Percentiles rank a stretch among this genome's conserved stretches.
Conservation (phyloP, 1,284 basidiomycete species). For the Rhodotorula sp. region DNA sequence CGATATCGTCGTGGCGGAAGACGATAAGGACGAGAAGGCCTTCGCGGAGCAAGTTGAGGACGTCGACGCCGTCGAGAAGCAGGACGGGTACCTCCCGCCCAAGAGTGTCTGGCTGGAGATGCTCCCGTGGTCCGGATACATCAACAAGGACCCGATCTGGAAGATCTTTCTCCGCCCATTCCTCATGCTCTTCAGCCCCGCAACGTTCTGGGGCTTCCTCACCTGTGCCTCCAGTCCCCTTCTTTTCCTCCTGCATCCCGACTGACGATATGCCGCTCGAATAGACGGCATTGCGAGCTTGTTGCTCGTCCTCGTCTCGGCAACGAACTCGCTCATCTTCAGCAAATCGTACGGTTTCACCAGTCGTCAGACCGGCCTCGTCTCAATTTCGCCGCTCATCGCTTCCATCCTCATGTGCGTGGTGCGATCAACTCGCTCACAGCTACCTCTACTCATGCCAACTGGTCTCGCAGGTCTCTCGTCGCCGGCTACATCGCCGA, state of each 20-base stretch:
- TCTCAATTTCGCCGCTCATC: conserved; percentile 51
- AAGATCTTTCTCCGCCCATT: conserved; percentile 24
- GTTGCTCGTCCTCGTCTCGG: conserved; percentile 29
- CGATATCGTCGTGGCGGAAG: conserved; percentile 17
- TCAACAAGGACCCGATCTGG: conserved; percentile 6
- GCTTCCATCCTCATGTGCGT: conserved; percentile 44
- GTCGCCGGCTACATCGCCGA: conserved; percentile 48
- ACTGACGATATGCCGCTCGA: neutral
- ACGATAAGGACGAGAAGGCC: conserved; percentile 21
- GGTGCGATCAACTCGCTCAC: conserved; percentile 49
- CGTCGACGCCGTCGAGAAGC: neutral
- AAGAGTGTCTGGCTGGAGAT: conserved; percentile 21
- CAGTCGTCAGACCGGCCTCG: conserved; percentile 47
- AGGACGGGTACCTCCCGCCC: conserved; percentile 7
- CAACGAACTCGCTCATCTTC: conserved; percentile 33
- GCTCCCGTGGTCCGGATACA: conserved; percentile 11
- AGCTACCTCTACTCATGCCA: conserved; percentile 19
- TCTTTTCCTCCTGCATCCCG: neutral
- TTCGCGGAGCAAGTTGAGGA: neutral
- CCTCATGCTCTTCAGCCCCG: conserved; percentile 13
- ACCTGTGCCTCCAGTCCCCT: neutral
- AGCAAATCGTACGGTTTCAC: conserved; percentile 29
- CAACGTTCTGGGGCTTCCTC: conserved; percentile 1
- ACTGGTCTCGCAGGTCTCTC: neutral
- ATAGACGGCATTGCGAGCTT: conserved; percentile 7